Conservation (phyloP, 148 eudicot genomes). For the Camellia japonica region DNA sequence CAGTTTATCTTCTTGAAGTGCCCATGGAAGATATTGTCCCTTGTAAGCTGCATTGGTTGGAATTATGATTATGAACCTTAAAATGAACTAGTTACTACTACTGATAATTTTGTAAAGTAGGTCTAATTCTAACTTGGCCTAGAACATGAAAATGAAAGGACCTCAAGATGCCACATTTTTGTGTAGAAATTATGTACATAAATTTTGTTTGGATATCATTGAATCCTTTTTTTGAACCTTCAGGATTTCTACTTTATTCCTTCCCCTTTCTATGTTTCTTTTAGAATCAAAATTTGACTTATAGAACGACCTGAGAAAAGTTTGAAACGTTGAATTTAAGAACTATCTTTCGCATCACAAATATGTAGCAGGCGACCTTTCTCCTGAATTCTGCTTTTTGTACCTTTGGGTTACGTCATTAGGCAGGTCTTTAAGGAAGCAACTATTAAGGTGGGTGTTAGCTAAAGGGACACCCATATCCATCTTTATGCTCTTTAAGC, state of each 20-base stretch:
- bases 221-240: not conserved
- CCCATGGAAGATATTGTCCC: not conserved
- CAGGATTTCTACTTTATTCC: not conserved
- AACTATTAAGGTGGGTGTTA: not conserved
- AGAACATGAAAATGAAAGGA: not conserved
- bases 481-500: not conserved
- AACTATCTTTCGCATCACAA: not conserved
- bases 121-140: not conserved
- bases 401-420: not conserved
- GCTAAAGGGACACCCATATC: not conserved
- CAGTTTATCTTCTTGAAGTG: not conserved
- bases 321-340: not conserved
- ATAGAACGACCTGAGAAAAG: not conserved
- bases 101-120: not conserved
- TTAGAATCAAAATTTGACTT: not conserved
- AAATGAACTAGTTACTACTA: not conserved
- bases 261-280: not conserved
- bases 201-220: not conserved
- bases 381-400: not conserved
- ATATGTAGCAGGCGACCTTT: not conserved
- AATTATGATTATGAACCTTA: not conserved
- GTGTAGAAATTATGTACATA: too few relatives aligned
- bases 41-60: not conserved
- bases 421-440: not conserved
- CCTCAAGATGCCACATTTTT: too few relatives aligned